A percentile compares a stretch with the other conserved stretches of the same genome.
Conservation (phyloP, 257 asterid species). For the Prunella vulgaris region DNA sequence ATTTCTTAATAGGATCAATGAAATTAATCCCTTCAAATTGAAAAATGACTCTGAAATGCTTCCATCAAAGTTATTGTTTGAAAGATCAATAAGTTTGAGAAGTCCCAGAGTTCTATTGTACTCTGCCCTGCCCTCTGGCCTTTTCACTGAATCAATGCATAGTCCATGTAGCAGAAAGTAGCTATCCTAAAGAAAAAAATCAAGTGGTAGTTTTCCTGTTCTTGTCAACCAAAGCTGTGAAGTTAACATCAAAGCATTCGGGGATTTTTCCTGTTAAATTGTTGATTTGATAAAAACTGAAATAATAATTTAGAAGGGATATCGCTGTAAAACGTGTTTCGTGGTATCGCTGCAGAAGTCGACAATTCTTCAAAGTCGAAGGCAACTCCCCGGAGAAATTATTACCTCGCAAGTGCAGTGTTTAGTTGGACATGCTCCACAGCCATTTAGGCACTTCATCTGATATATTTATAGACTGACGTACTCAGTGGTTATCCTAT, state of each 20-base stretch:
- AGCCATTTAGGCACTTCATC: too few species aligned
- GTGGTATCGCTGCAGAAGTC: not conserved
- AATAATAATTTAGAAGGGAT: not conserved
- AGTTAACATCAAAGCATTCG: not conserved
- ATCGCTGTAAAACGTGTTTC: constrained; percentile 24
- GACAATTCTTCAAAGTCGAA: not conserved
- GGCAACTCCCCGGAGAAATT: constrained; percentile 15
- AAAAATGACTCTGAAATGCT: too few species aligned
- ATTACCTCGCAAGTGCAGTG: not conserved
- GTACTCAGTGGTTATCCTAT: too few species aligned
- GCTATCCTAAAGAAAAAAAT: not conserved
- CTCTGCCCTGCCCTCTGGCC: too few species aligned
- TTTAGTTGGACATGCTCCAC: not conserved
- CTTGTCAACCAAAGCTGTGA: not conserved
- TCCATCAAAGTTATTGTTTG: too few species aligned
- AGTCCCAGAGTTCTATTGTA: too few species aligned
- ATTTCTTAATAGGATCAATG: constrained; percentile 32
- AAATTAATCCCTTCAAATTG: too few species aligned
- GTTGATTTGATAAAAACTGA: not conserved
- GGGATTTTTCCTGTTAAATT: not conserved
- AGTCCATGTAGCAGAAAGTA: not conserved
- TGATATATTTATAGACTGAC: too few species aligned
- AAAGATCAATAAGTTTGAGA: too few species aligned
- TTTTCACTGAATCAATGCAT: too few species aligned
- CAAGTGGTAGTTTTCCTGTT: not conserved